Evolutionary conservation across 495 filamentous ascomycete genomes (phyloP).

Genomic region (Podospora appendiculata): DNA sequence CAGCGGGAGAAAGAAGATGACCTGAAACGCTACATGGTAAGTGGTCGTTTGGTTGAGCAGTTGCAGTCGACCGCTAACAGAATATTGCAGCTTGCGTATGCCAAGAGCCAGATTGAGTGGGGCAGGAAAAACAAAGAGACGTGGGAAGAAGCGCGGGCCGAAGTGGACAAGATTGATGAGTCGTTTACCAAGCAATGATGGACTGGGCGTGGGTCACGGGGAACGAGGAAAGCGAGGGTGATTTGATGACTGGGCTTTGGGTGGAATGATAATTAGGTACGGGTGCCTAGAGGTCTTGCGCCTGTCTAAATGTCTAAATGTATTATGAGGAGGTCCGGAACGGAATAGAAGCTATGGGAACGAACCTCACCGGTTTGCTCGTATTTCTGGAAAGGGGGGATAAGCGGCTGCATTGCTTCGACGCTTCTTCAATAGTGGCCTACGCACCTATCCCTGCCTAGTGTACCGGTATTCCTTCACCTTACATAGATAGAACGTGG

Average conservation of each 20-base stretch:
- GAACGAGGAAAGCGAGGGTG: too few relatives aligned
- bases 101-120: conserved; percentile 93
- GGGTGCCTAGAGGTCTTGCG: too few relatives aligned
- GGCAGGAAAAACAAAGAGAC: conserved; percentile 94
- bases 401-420: too few relatives aligned
- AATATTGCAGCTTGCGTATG: conserved; percentile 69
- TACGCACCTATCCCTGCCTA: too few relatives aligned
- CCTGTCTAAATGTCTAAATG: background rate
- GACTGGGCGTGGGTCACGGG: too few relatives aligned
- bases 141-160: conserved; percentile 92
- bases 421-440: too few relatives aligned
- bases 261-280: too few relatives aligned
- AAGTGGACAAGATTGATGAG: conserved; percentile 79
- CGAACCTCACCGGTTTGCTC: too few relatives aligned
- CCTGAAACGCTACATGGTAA: conserved; percentile 89
- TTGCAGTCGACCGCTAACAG: conserved; percentile 10
- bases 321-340: background rate
- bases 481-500: too few relatives aligned
- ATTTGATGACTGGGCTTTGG: too few relatives aligned
- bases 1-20: conserved; percentile 93
- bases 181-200: conserved; percentile 8
- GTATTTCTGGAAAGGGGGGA: too few relatives aligned
- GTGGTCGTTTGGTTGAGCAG: conserved; percentile 16
- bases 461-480: too few relatives aligned
- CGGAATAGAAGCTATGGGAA: background rate